Percentiles rank a stretch among this genome's conserved stretches.
phyloP scores from a whole-genome alignment of 2,329 filamentous ascomycete species.

The Chaetothyriales sp. region DNA sequence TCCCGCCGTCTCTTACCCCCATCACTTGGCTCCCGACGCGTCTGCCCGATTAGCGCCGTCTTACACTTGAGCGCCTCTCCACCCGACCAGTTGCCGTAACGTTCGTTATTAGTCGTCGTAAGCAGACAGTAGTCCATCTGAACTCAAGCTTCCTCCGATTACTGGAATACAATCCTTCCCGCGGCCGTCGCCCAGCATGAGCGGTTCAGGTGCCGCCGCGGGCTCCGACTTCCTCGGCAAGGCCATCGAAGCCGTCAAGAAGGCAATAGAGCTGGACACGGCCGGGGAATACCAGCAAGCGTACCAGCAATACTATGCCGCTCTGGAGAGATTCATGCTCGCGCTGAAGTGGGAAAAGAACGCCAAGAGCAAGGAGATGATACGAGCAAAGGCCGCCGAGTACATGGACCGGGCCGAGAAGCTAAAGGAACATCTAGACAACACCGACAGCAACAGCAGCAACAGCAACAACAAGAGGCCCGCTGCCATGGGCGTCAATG shows the following conservation, averaged over 20 bases:
- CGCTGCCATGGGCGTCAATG: conserved; percentile 39
- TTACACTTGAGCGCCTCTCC: neutral
- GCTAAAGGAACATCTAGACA: conserved; percentile 76
- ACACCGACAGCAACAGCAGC: conserved; percentile 44
- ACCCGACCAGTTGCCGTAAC: too few relatives aligned
- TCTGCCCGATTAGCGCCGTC: neutral
- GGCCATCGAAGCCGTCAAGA: conserved; percentile 92
- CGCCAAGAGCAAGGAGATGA: conserved; percentile 91
- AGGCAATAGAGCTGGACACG: conserved; percentile 92
- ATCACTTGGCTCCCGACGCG: neutral
- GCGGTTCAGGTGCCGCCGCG: neutral
- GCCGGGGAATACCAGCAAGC: conserved; percentile 94
- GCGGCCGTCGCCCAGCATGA: neutral
- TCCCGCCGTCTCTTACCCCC: too few relatives aligned
- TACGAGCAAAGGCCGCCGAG: conserved; percentile 82
- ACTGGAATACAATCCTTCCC: neutral
- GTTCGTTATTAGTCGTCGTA: neutral
- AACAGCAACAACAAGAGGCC: conserved; percentile 35
- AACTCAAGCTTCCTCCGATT: neutral
- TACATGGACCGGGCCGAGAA: conserved; percentile 99
- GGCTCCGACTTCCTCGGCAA: conserved; percentile 90
- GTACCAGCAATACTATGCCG: conserved; percentile 89
- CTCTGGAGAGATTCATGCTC: conserved; percentile 96
- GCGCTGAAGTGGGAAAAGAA: conserved; percentile 99
- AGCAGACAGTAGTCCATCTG: neutral